phyloP scores from a whole-genome alignment of 805 yeast genomes.

The Zygotorulaspora chibaensis region DNA sequence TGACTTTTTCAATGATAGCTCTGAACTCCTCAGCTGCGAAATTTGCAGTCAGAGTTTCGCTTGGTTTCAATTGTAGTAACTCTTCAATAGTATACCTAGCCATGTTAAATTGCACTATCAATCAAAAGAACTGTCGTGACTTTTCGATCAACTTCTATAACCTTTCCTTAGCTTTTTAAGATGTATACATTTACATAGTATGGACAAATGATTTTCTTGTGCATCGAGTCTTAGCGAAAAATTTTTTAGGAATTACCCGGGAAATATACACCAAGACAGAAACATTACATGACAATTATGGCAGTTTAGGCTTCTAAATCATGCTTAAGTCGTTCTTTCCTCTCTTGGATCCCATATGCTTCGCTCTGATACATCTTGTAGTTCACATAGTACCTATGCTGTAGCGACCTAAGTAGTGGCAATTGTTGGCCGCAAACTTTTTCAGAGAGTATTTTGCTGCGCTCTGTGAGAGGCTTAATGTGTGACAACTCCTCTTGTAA shows the following conservation, averaged over 20 bases:
- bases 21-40: conserved; percentile 62
- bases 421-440: conserved; percentile 14
- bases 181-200: no score
- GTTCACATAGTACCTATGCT: conserved; percentile 19
- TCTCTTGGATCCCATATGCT: conserved; percentile 11
- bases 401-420: conserved; percentile 19
- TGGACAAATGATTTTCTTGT: no score
- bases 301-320: conserved; percentile 1
- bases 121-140: not conserved
- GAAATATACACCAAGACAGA: not conserved
- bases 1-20: conserved; percentile 61
- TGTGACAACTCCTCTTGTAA: conserved; percentile 11
- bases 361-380: conserved; percentile 21
- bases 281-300: no score
- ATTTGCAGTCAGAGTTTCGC: conserved; percentile 56
- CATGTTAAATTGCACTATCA: conserved; percentile 30
- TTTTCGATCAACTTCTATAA: not conserved
- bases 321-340: conserved; percentile 8
- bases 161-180: not conserved
- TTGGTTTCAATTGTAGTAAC: conserved; percentile 52
- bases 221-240: no score
- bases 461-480: conserved; percentile 16
- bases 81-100: conserved; percentile 68
- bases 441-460: conserved; percentile 11
- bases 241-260: not conserved